These are phyloP conservation scores for Ambrosia trifida DNA, from an alignment of 129 eudicot genomes.

Conservation along the genomic window DNA sequence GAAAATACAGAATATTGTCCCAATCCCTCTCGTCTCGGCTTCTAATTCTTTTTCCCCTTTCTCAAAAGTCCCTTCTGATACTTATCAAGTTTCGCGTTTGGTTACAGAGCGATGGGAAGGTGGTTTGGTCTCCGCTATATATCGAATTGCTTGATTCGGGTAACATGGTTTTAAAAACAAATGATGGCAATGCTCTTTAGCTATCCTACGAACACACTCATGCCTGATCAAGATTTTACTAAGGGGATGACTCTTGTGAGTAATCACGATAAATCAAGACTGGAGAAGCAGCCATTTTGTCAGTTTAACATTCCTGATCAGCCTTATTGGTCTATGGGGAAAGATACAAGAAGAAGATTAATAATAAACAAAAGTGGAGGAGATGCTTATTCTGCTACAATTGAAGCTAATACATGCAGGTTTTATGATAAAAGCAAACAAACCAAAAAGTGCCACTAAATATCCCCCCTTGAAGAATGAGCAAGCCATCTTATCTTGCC, in stretches of 20 bases:
- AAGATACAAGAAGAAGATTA: slow-evolving; percentile 64
- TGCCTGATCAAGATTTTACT: slow-evolving; percentile 59
- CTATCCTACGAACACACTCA: slow-evolving; percentile 66
- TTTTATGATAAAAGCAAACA: slow-evolving; percentile 57
- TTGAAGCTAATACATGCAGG: slow-evolving; percentile 77
- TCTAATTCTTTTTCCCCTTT: no score
- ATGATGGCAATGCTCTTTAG: slow-evolving; percentile 51
- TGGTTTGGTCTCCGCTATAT: slow-evolving; percentile 65
- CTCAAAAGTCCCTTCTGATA: no score
- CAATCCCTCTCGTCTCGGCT: no score
- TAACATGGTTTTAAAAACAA: slow-evolving; percentile 59
- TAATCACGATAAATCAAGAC: slow-evolving; percentile 43
- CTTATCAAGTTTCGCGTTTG: no score
- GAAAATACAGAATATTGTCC: no score
- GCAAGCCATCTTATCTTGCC: no score
- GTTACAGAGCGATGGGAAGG: slow-evolving; percentile 45
- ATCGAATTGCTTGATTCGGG: slow-evolving; percentile 73
- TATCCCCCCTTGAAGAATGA: no score
- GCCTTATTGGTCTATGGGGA: slow-evolving; percentile 77
- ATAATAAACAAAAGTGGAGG: slow-evolving; percentile 58
- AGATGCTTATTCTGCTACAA: slow-evolving; percentile 39
- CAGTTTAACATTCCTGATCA: slow-evolving; percentile 62
- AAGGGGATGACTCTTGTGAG: slow-evolving; percentile 75
- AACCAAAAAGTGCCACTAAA: no score
- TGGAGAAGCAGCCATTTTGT: slow-evolving; percentile 66